Conservation (phyloP, 106 monocot genomes). For the Acorus gramineus region DNA sequence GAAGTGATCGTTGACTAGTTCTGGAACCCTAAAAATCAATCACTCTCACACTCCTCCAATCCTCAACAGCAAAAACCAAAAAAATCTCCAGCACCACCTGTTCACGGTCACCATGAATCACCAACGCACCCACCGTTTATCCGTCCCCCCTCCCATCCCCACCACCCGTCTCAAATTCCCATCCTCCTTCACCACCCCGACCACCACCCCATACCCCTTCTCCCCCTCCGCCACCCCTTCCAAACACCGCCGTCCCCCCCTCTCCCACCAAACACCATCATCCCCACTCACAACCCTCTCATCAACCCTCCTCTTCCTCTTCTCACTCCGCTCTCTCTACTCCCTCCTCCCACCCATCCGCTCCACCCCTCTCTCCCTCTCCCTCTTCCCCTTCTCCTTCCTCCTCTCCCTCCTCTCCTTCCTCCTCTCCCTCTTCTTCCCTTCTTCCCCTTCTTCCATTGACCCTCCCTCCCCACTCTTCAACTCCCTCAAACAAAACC, state of each 20-base stretch:
- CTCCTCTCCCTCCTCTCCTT: conserved; percentile 12
- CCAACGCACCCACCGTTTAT: conserved; percentile 4
- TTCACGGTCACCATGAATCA: conserved; percentile 2
- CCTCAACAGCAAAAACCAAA: too few species aligned
- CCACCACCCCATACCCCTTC: conserved; percentile 1
- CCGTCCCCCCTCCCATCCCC: neutral
- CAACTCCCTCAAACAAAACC: conserved; percentile 8
- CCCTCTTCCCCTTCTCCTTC: conserved; percentile 18
- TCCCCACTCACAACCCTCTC: conserved; percentile 1
- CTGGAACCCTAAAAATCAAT: too few species aligned
- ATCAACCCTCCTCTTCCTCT: conserved; percentile 15
- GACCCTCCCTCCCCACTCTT: conserved; percentile 4
- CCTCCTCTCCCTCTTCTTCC: conserved; percentile 18
- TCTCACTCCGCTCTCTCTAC: conserved; percentile 9
- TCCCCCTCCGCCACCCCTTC: conserved; percentile 2
- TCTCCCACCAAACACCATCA: conserved; percentile 12
- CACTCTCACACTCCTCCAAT: too few species aligned
- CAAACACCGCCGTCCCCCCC: conserved; percentile 11
- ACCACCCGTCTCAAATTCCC: neutral
- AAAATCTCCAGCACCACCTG: neutral
- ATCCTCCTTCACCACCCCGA: neutral
- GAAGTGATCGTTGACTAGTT: too few species aligned
- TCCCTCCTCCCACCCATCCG: conserved; percentile 21
- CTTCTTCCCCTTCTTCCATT: conserved; percentile 10
- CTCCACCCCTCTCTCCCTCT: conserved; percentile 4